Base-by-base conservation (phyloP, 305 asterid species). In the Galium porrigens region DNA sequence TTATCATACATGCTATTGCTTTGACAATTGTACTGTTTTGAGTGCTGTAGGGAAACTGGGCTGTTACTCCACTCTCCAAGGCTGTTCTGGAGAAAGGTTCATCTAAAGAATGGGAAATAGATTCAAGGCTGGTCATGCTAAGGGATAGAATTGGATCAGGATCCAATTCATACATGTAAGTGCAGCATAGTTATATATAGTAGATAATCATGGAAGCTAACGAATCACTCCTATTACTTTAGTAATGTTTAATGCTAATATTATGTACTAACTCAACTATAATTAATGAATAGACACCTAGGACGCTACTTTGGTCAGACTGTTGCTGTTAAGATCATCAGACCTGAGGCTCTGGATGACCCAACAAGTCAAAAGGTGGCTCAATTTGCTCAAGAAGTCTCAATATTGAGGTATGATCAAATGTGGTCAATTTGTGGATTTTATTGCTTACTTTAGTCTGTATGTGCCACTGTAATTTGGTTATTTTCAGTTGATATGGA, bases 121-220 rank as follows among this genome's bases (percentile, higher is more conserved):
- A 89, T 73, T 77, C 86, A 82, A 82, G 87, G 75, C 75, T 77
- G 66, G 77, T 92, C 86, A 84, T 83, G 78, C 78, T 84, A 1
- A 94, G 87, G 75, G 91, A 84, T 71, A 87, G 77, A 82, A 81
- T 87, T 5, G 95, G 94, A 70, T 86, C 84, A 61, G 99, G 99
- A 64, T 89, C 97, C 75, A 87, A 89, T 64, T 94, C 91, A 68
- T 88, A 85, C 69, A 75, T 89, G 99, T 92, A 72, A 79, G 97
- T 87, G 71, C 66, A 63, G 64, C 59, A 17, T 72, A 62, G 69
- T 56, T 56, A 67, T 37, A 33, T 11, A 49, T 8, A 20, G 9
- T 36, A 8, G 6, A 33, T 18, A 22, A 6, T 1, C 4, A 15
- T n/a, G 36, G 8, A 49, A 53, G 54, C 6, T 5, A 65, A 14